Evolutionary conservation across 768 basidiomycete species (phyloP), one percentile per base, ranked within the genome.

Genomic region (Mycena rosella): DNA sequence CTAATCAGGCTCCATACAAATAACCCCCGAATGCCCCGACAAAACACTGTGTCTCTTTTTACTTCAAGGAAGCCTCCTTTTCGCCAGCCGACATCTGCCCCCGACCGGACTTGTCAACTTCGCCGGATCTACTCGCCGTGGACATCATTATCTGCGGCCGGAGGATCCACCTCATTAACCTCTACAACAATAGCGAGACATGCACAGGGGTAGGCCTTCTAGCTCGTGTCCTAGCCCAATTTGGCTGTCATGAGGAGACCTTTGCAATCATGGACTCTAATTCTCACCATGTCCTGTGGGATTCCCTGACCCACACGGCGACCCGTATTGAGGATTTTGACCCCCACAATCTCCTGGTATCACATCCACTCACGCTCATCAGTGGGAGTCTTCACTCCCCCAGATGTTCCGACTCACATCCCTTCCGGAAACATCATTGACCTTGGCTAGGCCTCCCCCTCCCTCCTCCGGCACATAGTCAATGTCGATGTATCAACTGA

Each of bases 201-300:
- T 42, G 61, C 18, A 40, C 61, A 1, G 61, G 61, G 0, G 61
- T 63, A 5, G 42, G 3, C 1, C 51, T 63, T 1, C 30, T 60
- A 13, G 20, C 26, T 15, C 0, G 29, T 1, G 59, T 60, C 10
- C 48, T 60, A 17, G 36, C 22, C 1, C n/a, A 24, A 1, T 29
- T 60, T 0, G 36, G 26, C 1, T 36, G 8, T 2, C 15, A 14
- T 1, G 14, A 6, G 1, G 49, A 51, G 26, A 51, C 27, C 3
- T 11, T 60, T 11, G 2, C 20, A 0, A 5, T 60, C 18, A 51
- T 60, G 47, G 47, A 60, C 32, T 60, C 59, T 1, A 60, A 60
- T 17, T 60, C 59, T 13, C 59, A 60, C 24, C 59, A 60, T 22
- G 32, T 59, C 20, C 58, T 47, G n/a, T 60, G 59, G 59, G 59